These are phyloP conservation scores for Alternaria angustiovoidea DNA, from an alignment of 2,329 filamentous ascomycete genomes.

Conservation along the genomic window DNA sequence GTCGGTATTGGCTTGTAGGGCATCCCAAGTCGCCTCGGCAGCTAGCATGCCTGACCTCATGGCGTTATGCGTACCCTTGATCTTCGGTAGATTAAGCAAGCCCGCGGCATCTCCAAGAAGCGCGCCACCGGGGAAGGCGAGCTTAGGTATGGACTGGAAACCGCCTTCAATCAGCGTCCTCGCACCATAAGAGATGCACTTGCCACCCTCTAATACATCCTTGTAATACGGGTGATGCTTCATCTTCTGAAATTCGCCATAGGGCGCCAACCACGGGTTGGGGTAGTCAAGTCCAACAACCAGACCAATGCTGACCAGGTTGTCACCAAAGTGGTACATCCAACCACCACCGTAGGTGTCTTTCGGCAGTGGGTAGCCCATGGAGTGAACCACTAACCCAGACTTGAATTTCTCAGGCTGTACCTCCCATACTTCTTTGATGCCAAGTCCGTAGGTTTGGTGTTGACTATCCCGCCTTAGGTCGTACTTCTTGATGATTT, in stretches of 20 bases:
- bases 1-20: slow-evolving; percentile 65
- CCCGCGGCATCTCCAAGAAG: slow-evolving; percentile 96
- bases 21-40: slow-evolving; percentile 86
- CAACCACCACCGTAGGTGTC: slow-evolving; percentile 97
- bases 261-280: slow-evolving; percentile 96
- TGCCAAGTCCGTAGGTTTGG: slow-evolving; percentile 91
- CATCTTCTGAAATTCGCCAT: slow-evolving; percentile 96
- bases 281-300: slow-evolving; percentile 95
- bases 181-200: slow-evolving; percentile 96
- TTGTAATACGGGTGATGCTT: slow-evolving; percentile 96
- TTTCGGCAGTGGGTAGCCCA: slow-evolving; percentile 88
- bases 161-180: slow-evolving; percentile 92
- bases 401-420: slow-evolving; percentile 90
- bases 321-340: slow-evolving; percentile 99
- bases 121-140: slow-evolving; percentile 93
- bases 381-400: slow-evolving; percentile 84
- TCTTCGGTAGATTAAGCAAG: slow-evolving; percentile 96
- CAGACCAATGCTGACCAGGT: slow-evolving; percentile 88
- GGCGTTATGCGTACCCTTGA: slow-evolving; percentile 97
- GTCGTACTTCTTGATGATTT: slow-evolving; percentile 93
- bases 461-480: slow-evolving; percentile 86
- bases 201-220: slow-evolving; percentile 88
- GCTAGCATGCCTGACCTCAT: slow-evolving; percentile 98
- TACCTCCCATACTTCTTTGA: slow-evolving; percentile 98
- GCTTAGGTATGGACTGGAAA: slow-evolving; percentile 97